Evolutionary conservation across 139 green algal species (phyloP).

Genomic region (Coelastrella sp.): DNA sequence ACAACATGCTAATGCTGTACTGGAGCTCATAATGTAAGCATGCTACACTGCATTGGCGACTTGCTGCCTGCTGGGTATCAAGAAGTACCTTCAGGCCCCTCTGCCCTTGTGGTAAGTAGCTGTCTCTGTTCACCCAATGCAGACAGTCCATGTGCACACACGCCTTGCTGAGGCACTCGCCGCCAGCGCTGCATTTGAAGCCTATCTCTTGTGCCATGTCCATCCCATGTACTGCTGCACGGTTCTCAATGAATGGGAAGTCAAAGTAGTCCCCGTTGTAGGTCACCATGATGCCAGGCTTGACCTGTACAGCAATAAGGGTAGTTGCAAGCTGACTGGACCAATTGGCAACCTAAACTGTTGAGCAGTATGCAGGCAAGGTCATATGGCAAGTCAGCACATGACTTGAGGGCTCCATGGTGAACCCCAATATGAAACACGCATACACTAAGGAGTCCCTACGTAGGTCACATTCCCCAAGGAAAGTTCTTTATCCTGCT

Average conservation of each 20-base stretch:
- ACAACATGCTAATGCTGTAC: too few relatives aligned
- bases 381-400: too few relatives aligned
- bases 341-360: neutral
- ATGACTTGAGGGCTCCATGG: too few relatives aligned
- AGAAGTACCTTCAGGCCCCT: slow-evolving; percentile 88
- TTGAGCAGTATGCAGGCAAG: neutral
- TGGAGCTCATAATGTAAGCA: too few relatives aligned
- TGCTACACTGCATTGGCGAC: neutral
- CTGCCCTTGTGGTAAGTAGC: slow-evolving; percentile 95
- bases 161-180: slow-evolving; percentile 72
- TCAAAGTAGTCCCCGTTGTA: slow-evolving; percentile 99
- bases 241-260: slow-evolving; percentile 95
- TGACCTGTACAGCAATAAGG: slow-evolving; percentile 60
- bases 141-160: slow-evolving; percentile 97
- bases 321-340: neutral
- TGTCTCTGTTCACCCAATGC: slow-evolving; percentile 98
- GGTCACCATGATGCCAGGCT: slow-evolving; percentile 96
- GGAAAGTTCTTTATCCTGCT: neutral
- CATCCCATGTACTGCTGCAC: slow-evolving; percentile 86
- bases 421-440: too few relatives aligned
- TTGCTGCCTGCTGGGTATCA: neutral
- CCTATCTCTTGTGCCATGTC: slow-evolving; percentile 86
- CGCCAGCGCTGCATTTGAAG: slow-evolving; percentile 64
- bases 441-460: too few relatives aligned
- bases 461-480: too few relatives aligned